Percentiles rank a stretch among this genome's conserved stretches.
Evolutionary conservation across 108 stramenopile species (phyloP).

Genomic region (Skeletonema costatum): DNA sequence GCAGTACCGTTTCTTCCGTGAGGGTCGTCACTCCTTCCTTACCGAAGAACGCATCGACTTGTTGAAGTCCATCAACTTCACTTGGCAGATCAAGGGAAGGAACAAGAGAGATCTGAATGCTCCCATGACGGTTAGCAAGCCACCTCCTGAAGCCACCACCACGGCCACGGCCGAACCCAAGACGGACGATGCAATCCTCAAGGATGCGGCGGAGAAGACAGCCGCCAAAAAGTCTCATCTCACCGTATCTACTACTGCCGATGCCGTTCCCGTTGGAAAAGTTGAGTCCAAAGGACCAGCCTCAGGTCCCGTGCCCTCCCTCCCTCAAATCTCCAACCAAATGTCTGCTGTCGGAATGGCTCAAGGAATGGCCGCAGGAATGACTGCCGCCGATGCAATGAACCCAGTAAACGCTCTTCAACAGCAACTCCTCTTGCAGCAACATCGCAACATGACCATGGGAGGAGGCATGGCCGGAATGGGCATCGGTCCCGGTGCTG

Average conservation of each 20-base stretch:
- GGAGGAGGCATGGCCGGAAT: neutral
- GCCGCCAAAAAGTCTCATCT: neutral
- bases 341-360: neutral
- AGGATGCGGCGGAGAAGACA: neutral
- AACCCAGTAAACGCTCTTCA: neutral
- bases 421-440: neutral
- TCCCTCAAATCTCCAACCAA: neutral
- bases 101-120: slow-evolving; percentile 9
- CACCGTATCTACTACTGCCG: neutral
- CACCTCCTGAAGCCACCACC: neutral
- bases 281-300: neutral
- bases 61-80: slow-evolving; percentile 63
- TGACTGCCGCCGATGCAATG: neutral
- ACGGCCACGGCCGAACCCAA: neutral
- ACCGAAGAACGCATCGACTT: slow-evolving; percentile 77
- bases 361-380: neutral
- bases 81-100: slow-evolving; percentile 61
- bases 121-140: neutral
- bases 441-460: neutral
- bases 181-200: neutral
- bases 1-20: slow-evolving; percentile 58
- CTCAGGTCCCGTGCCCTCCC: neutral
- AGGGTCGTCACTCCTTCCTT: slow-evolving; percentile 73
- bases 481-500: neutral
- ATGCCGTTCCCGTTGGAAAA: neutral